A percentile compares a stretch with the other conserved stretches of the same genome.
phyloP scores from a whole-genome alignment of 192 early-diverging fungal genomes.

The Thamnidium elegans region DNA sequence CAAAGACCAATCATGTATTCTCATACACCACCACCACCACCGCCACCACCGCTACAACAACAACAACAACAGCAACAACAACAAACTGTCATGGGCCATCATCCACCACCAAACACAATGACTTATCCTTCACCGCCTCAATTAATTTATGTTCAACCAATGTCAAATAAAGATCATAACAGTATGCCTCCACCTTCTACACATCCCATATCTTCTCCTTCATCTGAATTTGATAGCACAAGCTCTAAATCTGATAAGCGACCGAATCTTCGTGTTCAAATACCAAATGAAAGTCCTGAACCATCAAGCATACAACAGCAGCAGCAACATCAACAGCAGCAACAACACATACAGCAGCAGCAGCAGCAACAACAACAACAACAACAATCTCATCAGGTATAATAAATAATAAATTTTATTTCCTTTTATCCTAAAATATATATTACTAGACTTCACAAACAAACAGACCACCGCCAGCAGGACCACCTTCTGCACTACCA shows the following conservation, averaged over 20 bases:
- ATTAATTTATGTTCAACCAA: constrained; percentile 7
- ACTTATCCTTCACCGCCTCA: constrained; percentile 10
- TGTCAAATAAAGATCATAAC: not conserved
- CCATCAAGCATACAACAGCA: not conserved
- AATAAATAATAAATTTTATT: not conserved
- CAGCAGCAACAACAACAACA: not conserved
- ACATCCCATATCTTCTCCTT: not conserved
- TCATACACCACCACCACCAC: not conserved
- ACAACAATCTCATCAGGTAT: constrained; percentile 15
- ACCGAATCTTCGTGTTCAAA: constrained; percentile 3
- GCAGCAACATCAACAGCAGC: not conserved
- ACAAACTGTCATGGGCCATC: not conserved
- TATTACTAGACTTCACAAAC: not conserved
- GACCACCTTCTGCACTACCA: constrained; percentile 65
- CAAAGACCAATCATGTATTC: not conserved
- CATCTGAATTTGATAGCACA: not conserved
- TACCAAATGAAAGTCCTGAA: constrained; percentile 8
- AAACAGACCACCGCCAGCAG: not conserved
- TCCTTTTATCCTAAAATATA: not conserved
- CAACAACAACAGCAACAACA: constrained; percentile 3
- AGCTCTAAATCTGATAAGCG: not conserved
- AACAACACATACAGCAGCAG: not conserved
- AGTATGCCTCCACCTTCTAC: not conserved
- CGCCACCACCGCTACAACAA: not conserved
- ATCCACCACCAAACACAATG: not conserved